A percentile compares a stretch with the other conserved stretches of the same genome.
Evolutionary conservation across 805 yeast species (phyloP).

Genomic region (Candida anglica): DNA sequence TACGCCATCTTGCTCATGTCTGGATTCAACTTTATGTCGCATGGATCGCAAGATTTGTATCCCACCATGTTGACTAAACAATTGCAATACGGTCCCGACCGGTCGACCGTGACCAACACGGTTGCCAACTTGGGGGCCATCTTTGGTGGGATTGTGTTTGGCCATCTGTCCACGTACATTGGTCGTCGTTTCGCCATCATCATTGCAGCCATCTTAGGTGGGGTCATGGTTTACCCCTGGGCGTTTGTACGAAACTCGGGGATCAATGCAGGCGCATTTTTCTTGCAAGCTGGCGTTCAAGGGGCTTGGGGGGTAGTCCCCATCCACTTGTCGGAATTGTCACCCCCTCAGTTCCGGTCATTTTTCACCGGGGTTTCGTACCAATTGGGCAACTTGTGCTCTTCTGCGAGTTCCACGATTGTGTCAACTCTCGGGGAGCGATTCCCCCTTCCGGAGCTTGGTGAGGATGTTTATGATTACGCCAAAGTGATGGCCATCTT

Average conservation of each 20-base stretch:
- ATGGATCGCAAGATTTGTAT: constrained; percentile 43
- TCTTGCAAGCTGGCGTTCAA: constrained; percentile 60
- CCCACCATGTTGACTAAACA: no score
- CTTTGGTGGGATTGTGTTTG: constrained; percentile 43
- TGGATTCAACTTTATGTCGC: constrained; percentile 39
- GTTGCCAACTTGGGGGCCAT: constrained; percentile 41
- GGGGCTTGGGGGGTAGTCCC: constrained; percentile 72
- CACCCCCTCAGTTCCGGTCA: constrained; percentile 60
- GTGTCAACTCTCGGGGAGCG: constrained; percentile 58
- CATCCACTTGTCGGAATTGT: constrained; percentile 55
- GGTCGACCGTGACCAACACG: constrained; percentile 35
- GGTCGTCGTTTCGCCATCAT: constrained; percentile 35
- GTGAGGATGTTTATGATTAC: no score
- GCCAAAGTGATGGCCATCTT: constrained; percentile 65
- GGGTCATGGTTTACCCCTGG: constrained; percentile 40
- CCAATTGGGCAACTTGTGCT: constrained; percentile 65
- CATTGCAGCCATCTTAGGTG: constrained; percentile 27
- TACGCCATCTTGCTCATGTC: constrained; percentile 50
- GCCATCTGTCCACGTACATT: constrained; percentile 32
- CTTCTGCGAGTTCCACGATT: constrained; percentile 66
- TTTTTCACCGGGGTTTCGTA: constrained; percentile 62
- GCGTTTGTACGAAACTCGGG: constrained; percentile 28
- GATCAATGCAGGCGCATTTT: constrained; percentile 59
- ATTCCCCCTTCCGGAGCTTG: constrained; percentile 40
- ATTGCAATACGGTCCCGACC: constrained; percentile 26